These are phyloP conservation scores for Melanogaster broomeanus DNA, from an alignment of 768 basidiomycete species.

Conservation along the genomic window DNA sequence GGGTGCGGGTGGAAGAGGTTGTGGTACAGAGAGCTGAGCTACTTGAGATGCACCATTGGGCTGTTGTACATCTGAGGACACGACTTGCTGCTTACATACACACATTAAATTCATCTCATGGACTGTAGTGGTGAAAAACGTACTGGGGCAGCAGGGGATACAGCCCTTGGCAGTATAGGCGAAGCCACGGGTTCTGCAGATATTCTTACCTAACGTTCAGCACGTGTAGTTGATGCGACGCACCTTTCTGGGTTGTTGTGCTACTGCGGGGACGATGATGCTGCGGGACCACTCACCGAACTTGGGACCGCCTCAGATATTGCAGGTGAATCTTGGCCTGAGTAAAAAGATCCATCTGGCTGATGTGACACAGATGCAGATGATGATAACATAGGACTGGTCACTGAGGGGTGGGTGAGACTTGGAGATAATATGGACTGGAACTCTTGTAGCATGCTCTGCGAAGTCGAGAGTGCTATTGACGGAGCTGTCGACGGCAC, in stretches of 20 bases:
- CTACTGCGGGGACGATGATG: slow-evolving; percentile 65
- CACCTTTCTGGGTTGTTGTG: slow-evolving; percentile 50
- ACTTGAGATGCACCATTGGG: slow-evolving; percentile 35
- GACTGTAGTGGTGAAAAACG: slow-evolving; percentile 20
- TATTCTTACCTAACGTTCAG: slow-evolving; percentile 19
- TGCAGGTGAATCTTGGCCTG: slow-evolving; percentile 70
- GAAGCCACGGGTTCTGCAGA: slow-evolving; percentile 45
- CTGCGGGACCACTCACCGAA: slow-evolving; percentile 46
- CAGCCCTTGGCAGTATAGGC: slow-evolving; percentile 42
- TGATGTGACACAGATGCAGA: slow-evolving; percentile 67
- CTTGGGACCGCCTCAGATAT: slow-evolving; percentile 63
- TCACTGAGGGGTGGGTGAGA: slow-evolving; percentile 80
- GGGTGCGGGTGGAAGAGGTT: slow-evolving; percentile 39
- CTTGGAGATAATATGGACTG: slow-evolving; percentile 69
- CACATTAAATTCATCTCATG: slow-evolving; percentile 18
- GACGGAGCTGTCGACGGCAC: slow-evolving; percentile 43
- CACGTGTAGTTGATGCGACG: slow-evolving; percentile 20
- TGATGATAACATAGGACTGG: slow-evolving; percentile 80
- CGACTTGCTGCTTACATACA: slow-evolving; percentile 36
- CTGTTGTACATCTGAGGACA: slow-evolving; percentile 40
- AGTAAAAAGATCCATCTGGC: slow-evolving; percentile 68
- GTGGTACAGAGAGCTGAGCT: slow-evolving; percentile 28
- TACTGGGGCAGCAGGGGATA: slow-evolving; percentile 47
- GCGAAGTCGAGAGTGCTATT: slow-evolving; percentile 36
- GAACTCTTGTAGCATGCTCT: slow-evolving; percentile 35